A percentile compares a stretch with the other conserved stretches of the same genome.
These are phyloP conservation scores for Dioscorea cayenensis DNA, from an alignment of 116 monocot genomes.

Conservation along the genomic window DNA sequence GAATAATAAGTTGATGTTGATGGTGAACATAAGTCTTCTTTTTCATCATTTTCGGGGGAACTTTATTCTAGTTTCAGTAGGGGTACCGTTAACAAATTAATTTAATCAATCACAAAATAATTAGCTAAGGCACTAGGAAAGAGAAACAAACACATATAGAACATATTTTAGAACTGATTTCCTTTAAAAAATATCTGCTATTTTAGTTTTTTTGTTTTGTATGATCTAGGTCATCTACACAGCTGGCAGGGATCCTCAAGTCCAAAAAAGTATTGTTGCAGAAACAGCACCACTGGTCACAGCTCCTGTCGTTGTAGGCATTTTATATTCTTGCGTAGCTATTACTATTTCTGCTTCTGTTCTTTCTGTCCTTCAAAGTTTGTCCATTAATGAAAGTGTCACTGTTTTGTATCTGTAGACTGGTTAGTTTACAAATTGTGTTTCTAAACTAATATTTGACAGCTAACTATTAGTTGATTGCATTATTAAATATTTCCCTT, in stretches of 20 bases:
- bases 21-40: too few species aligned
- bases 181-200: not conserved
- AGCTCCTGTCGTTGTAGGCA: slow-evolving; percentile 64
- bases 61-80: too few species aligned
- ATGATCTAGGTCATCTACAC: slow-evolving; percentile 54
- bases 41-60: too few species aligned
- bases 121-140: too few species aligned
- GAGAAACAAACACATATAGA: not conserved
- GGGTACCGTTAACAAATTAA: too few species aligned
- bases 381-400: too few species aligned
- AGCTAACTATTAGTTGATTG: not conserved
- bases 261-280: slow-evolving; percentile 57
- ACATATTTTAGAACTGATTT: not conserved
- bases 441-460: not conserved
- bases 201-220: not conserved
- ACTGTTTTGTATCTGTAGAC: too few species aligned
- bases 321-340: not conserved
- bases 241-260: slow-evolving; percentile 69
- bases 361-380: not conserved
- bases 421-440: not conserved
- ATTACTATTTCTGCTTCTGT: not conserved
- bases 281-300: slow-evolving; percentile 49
- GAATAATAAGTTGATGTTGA: too few species aligned
- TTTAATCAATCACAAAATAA: too few species aligned
- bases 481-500: not conserved